Evolutionary conservation across 495 filamentous ascomycete species (phyloP).

Genomic region (Penicillium pulvis): DNA sequence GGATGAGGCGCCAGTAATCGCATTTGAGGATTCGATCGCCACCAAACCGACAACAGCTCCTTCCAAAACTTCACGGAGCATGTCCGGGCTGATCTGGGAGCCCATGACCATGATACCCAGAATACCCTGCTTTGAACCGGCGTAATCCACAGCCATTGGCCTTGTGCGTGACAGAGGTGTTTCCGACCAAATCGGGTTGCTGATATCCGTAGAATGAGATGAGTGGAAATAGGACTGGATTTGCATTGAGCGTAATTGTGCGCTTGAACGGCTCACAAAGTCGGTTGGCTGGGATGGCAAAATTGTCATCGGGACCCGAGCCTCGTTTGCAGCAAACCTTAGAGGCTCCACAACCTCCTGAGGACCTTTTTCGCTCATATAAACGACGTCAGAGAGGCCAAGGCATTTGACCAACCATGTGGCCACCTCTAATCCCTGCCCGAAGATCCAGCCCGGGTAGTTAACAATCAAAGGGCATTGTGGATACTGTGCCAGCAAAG

Average conservation of each 20-base stretch:
- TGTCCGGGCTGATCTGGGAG: constrained; percentile 47
- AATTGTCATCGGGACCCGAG: constrained; percentile 39
- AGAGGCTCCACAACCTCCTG: constrained; percentile 64
- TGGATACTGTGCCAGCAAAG: constrained; percentile 40
- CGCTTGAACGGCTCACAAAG: constrained; percentile 62
- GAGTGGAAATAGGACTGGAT: constrained; percentile 78
- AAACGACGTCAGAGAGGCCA: constrained; percentile 62
- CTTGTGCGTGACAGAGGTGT: constrained; percentile 47
- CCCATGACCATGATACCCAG: constrained; percentile 55
- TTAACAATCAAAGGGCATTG: constrained; percentile 73
- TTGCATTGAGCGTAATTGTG: constrained; percentile 76
- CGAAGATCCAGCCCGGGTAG: constrained; percentile 81
- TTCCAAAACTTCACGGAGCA: constrained; percentile 55
- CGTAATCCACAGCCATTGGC: constrained; percentile 60
- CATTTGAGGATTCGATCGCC: constrained; percentile 47
- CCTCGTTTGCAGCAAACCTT: constrained; percentile 34
- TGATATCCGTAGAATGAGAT: constrained; percentile 34
- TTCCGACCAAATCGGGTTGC: constrained; percentile 48
- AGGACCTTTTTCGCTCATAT: constrained; percentile 73
- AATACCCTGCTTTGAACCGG: constrained; percentile 52
- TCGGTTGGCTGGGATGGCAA: constrained; percentile 62
- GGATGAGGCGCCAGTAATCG: constrained; percentile 26
- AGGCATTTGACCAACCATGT: constrained; percentile 58
- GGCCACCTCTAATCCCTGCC: constrained; percentile 70
- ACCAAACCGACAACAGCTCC: constrained; percentile 61